Evolutionary conservation across 495 filamentous ascomycete genomes (phyloP).

Genomic region (Aspergillus ostianus): DNA sequence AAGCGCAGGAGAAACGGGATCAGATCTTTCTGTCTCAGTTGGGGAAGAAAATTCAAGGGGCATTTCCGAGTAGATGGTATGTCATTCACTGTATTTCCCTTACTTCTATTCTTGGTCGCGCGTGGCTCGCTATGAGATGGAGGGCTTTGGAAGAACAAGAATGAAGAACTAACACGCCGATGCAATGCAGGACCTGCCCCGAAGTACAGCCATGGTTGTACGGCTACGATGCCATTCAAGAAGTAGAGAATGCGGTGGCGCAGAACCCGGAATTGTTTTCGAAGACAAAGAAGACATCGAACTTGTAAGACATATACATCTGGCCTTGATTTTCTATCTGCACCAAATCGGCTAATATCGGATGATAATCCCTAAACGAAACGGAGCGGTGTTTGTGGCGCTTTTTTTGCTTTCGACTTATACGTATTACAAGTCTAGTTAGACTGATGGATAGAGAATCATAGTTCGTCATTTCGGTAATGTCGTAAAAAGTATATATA

Average conservation of each 20-base stretch:
- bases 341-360: no score
- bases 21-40: constrained; percentile 45
- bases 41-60: constrained; percentile 39
- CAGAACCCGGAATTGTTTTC: constrained; percentile 31
- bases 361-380: no score
- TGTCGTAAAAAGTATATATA: not conserved
- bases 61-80: constrained; percentile 58
- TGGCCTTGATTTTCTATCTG: not conserved
- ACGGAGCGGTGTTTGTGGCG: no score
- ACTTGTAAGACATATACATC: constrained; percentile 5
- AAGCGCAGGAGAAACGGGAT: constrained; percentile 52
- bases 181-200: constrained; percentile 49
- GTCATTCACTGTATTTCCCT: constrained; percentile 5
- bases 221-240: constrained; percentile 59
- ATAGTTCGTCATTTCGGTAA: not conserved
- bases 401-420: not conserved
- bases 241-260: constrained; percentile 51
- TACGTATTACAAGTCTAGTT: not conserved
- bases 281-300: constrained; percentile 6
- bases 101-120: no score
- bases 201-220: constrained; percentile 59
- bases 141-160: no score
- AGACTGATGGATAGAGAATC: not conserved
- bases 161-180: not conserved
- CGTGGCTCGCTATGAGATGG: no score